A percentile compares a stretch with the other conserved stretches of the same genome.
phyloP scores from a whole-genome alignment of 495 filamentous ascomycete genomes.

The Aspergillus hancockii region DNA sequence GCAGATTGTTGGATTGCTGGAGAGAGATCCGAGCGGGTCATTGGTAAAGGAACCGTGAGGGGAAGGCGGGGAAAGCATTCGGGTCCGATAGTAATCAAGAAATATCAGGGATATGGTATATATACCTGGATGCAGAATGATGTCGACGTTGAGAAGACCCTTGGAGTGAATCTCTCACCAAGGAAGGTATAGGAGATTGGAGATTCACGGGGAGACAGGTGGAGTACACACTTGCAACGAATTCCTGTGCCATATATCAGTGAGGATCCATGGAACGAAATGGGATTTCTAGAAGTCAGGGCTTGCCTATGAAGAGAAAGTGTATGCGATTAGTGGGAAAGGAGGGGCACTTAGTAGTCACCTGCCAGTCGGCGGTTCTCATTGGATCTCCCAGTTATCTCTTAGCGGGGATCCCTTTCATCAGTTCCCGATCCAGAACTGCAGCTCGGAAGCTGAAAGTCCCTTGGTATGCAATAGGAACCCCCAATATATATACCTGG shows the following conservation, averaged over 20 bases:
- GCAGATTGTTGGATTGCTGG: background rate
- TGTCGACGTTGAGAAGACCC: background rate
- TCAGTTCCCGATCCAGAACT: too few species aligned
- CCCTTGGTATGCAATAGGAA: background rate
- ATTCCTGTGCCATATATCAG: background rate
- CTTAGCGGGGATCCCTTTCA: background rate
- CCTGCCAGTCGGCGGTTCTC: background rate
- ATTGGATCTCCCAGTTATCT: background rate
- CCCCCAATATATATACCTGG: background rate
- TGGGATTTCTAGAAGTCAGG: background rate
- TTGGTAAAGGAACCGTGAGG: background rate
- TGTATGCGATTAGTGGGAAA: conserved; percentile 32
- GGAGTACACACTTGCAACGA: background rate
- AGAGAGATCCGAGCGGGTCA: background rate
- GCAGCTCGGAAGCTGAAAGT: too few species aligned
- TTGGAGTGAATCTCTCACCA: background rate
- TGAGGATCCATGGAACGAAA: background rate
- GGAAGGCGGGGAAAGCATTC: background rate
- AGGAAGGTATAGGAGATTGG: background rate
- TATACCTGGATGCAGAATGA: background rate
- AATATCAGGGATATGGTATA: background rate
- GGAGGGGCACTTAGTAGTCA: background rate
- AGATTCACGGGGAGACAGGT: background rate
- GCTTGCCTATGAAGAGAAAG: conserved; percentile 31
- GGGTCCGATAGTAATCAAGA: background rate